Evolutionary conservation across 176 grass and related monocot genomes (phyloP).

Genomic region (Eragrostis curvula): DNA sequence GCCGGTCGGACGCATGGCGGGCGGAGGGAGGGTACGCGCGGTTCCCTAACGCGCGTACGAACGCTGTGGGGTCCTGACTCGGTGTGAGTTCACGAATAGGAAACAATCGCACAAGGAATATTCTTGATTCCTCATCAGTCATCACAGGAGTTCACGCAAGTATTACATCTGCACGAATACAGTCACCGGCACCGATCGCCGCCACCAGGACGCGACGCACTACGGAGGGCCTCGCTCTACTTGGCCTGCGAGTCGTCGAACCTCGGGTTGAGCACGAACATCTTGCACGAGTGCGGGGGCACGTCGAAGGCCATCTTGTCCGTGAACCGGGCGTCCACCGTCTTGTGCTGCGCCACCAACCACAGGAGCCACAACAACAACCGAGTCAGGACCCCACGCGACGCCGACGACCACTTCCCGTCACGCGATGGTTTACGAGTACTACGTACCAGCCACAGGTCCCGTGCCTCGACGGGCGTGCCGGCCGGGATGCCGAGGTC

Average conservation of each 20-base stretch:
- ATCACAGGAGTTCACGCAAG: too few relatives aligned
- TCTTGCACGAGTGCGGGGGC: constrained; percentile 60
- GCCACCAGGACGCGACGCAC: too few relatives aligned
- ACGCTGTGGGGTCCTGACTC: too few relatives aligned
- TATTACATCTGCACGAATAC: too few relatives aligned
- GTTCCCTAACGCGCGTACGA: too few relatives aligned
- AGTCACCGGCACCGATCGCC: too few relatives aligned
- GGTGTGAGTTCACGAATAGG: too few relatives aligned
- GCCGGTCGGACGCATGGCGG: too few relatives aligned
- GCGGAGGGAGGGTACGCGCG: too few relatives aligned
- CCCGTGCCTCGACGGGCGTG: constrained; percentile 61
- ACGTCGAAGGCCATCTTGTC: constrained; percentile 64
- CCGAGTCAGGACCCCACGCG: neutral
- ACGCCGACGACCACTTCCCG: neutral
- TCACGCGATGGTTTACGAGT: neutral
- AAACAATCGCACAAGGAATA: too few relatives aligned
- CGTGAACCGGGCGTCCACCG: constrained; percentile 42
- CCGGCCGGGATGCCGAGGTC: constrained; percentile 73
- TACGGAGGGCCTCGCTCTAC: neutral
- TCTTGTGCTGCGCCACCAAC: constrained; percentile 51
- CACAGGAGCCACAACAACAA: neutral
- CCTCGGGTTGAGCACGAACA: constrained; percentile 69
- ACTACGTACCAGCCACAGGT: constrained; percentile 68
- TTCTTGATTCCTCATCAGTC: too few relatives aligned
- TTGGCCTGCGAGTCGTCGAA: neutral